Evolutionary conservation across 495 filamentous ascomycete genomes (phyloP).

Genomic region (Neurospora discreta): DNA sequence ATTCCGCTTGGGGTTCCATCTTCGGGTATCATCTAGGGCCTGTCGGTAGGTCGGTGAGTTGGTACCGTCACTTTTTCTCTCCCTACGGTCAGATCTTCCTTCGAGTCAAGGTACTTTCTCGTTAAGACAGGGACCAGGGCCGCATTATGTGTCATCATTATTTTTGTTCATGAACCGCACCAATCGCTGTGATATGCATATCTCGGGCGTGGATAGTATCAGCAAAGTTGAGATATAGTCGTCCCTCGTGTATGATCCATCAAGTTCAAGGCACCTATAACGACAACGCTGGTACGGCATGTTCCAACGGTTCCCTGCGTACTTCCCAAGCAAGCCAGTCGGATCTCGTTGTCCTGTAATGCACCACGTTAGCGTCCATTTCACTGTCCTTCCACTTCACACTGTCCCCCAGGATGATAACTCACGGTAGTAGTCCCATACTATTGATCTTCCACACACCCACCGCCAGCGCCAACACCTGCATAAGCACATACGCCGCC

Average conservation of each 20-base stretch:
- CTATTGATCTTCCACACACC: conserved; percentile 95
- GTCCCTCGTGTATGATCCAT: background rate
- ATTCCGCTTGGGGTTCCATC: background rate
- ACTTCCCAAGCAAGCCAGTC: conserved; percentile 96
- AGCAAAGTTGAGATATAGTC: background rate
- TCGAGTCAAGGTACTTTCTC: too few species aligned
- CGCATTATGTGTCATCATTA: background rate
- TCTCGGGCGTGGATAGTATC: background rate
- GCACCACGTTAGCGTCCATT: background rate
- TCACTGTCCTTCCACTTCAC: background rate
- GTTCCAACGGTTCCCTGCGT: conserved; percentile 64
- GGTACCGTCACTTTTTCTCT: background rate
- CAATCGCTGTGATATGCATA: background rate
- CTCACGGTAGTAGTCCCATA: conserved; percentile 88
- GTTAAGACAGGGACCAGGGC: background rate
- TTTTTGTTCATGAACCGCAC: background rate
- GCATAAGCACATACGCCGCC: conserved; percentile 75
- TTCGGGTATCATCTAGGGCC: background rate
- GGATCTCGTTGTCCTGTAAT: conserved; percentile 70
- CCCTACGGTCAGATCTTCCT: too few species aligned
- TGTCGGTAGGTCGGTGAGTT: background rate
- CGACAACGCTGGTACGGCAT: conserved; percentile 48
- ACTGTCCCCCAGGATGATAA: background rate
- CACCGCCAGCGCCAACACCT: conserved; percentile 67
- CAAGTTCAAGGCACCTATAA: background rate